These are phyloP conservation scores for Eleusine indica DNA, from an alignment of 176 grass and related monocot species.

Conservation along the genomic window DNA sequence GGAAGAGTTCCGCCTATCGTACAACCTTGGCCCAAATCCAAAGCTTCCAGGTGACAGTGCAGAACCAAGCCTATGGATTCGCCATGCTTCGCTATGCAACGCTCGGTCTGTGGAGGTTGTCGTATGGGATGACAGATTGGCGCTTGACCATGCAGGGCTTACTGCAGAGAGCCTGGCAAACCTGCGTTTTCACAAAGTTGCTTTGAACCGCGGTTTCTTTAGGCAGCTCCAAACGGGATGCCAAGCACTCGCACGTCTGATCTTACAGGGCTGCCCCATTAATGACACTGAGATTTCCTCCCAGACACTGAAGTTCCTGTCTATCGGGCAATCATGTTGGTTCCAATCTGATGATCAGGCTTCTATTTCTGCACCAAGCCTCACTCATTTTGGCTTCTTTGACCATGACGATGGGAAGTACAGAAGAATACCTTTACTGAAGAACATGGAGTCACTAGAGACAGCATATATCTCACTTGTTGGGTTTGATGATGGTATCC, in stretches of 20 bases:
- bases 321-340: not conserved
- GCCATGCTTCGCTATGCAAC: not conserved
- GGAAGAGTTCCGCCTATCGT: not conserved
- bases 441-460: conserved; percentile 12
- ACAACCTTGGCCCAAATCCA: not conserved
- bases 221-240: not conserved
- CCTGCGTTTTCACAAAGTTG: not conserved
- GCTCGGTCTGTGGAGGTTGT: not conserved
- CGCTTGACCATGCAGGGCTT: not conserved
- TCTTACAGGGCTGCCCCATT: not conserved
- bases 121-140: rapidly evolving
- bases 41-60: rapidly evolving
- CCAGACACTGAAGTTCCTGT: conserved; percentile 14
- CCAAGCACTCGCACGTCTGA: conserved; percentile 21
- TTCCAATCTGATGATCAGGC: not conserved
- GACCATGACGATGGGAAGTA: rapidly evolving
- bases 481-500: not conserved
- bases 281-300: not conserved
- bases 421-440: conserved; percentile 4
- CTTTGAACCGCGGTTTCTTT: not conserved
- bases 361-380: conserved; percentile 5
- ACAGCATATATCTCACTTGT: conserved; percentile 7
- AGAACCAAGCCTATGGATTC: conserved; percentile 25
- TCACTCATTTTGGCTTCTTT: not conserved
- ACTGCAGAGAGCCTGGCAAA: not conserved